Base-by-base conservation (phyloP, 768 basidiomycete species). In the Lactifluus subvellereus region DNA sequence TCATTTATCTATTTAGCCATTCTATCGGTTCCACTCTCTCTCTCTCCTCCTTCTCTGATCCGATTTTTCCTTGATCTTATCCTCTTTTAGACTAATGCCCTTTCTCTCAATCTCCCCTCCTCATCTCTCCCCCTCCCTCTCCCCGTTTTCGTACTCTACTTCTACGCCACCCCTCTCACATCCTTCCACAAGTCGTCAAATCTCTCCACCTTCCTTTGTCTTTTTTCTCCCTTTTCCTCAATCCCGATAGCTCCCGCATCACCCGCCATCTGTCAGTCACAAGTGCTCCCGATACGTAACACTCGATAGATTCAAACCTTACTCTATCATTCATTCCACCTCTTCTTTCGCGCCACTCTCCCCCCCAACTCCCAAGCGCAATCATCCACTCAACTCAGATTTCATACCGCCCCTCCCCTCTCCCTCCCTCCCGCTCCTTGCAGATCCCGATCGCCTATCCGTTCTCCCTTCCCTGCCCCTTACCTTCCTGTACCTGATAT, bases 11-110 rank as follows among this genome's bases (percentile, higher is more conserved):
- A 20, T 51, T 51, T 50, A 6, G 47, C 52, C 61, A 45, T 0
- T 2, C 42, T 2, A 0, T 16, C 59, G 64, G 64, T 14, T 32
- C 30, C 10, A 2, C 5, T 7, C 47, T 13, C 11, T 27, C 27
- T 27, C 27, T 27, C 27, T 27, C 27, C 27, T 27, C 27, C 27
- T 18, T 54, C 49, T 38, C 38, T 35, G 43, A 51, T 62, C 55
- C 45, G 61, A 57, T 52, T 65, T 62, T 65, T 62, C 64, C 59
- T 62, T 47, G 64, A 49, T 60, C 64, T 57, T 62, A 62, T 62
- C 64, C 60, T 57, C 60, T 42, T 65, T 62, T 54, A 55, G 64
- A 52, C 56, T 56, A 56, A 62, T 62, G 55, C 54, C 16, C n/a
- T 49, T 22, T 22, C 35, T 27, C 57, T n/a, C 49, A 40, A 38